Evolutionary conservation across 2,329 filamentous ascomycete species (phyloP).

Genomic region (Thelonectria rubi): DNA sequence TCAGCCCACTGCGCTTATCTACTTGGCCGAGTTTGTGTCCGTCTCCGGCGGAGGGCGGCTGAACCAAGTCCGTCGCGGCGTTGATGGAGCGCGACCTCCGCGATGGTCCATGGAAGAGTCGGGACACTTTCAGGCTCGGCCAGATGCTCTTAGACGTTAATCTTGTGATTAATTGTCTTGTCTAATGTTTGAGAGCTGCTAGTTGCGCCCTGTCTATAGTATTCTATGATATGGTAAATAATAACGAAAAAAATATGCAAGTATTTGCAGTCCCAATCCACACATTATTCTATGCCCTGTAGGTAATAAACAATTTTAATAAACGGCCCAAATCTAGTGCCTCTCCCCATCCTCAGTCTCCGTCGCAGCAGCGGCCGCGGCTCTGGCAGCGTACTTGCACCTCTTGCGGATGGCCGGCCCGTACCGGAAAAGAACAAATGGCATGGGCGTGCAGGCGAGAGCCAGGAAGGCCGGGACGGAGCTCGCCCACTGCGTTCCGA

Average conservation of each 20-base stretch:
- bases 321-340: background rate
- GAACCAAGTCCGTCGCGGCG: background rate
- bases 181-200: background rate
- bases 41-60: background rate
- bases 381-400: constrained; percentile 38
- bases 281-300: background rate
- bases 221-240: background rate
- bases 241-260: background rate
- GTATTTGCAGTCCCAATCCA: background rate
- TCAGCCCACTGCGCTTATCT: background rate
- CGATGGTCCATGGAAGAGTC: background rate
- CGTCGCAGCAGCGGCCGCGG: constrained; percentile 24
- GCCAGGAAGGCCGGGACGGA: constrained; percentile 35
- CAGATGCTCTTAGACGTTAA: background rate
- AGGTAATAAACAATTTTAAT: background rate
- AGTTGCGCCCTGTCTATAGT: background rate
- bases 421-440: constrained; percentile 36
- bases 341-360: constrained; percentile 8
- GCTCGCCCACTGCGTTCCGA: constrained; percentile 40
- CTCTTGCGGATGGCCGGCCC: constrained; percentile 32
- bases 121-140: background rate
- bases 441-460: constrained; percentile 36
- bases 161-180: background rate
- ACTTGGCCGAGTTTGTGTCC: background rate
- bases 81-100: background rate